These are phyloP conservation scores for Paraphoma sp. DNA, from an alignment of 2,329 filamentous ascomycete species.

Conservation along the genomic window DNA sequence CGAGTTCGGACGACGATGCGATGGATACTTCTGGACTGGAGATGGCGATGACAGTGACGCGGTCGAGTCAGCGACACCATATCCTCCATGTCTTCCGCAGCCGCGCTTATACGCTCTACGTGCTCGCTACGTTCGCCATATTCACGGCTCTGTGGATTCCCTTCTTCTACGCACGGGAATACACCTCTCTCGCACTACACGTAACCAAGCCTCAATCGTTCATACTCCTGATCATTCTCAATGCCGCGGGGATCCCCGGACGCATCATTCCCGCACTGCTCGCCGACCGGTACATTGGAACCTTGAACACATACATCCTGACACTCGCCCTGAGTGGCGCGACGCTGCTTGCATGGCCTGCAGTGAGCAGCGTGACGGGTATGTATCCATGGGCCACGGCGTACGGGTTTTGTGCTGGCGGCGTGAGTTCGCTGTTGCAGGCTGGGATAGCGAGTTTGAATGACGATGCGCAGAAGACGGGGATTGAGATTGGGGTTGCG, in stretches of 20 bases:
- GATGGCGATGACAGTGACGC: too few relatives aligned
- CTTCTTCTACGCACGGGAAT: neutral
- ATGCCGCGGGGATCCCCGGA: constrained; percentile 55
- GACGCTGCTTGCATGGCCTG: constrained; percentile 34
- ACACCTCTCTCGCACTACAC: neutral
- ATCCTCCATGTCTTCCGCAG: constrained; percentile 40
- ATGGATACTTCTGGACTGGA: too few relatives aligned
- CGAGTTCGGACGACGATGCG: too few relatives aligned
- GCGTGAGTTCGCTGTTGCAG: constrained; percentile 14
- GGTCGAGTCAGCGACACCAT: too few relatives aligned
- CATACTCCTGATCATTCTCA: constrained; percentile 25
- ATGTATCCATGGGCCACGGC: constrained; percentile 17
- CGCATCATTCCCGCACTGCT: constrained; percentile 54
- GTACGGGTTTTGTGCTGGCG: constrained; percentile 15
- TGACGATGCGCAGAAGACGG: constrained; percentile 22
- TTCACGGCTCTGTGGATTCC: constrained; percentile 1
- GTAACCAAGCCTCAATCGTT: neutral
- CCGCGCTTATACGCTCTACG: constrained; percentile 40
- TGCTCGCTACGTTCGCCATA: constrained; percentile 32
- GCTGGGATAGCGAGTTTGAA: constrained; percentile 8
- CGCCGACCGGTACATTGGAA: constrained; percentile 33
- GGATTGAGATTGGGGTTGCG: constrained; percentile 24
- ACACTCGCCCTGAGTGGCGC: constrained; percentile 52
- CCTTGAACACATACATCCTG: constrained; percentile 56
- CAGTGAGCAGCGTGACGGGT: constrained; percentile 1